phyloP scores from a whole-genome alignment of 148 eudicot genomes.

The Selenicereus undatus region DNA sequence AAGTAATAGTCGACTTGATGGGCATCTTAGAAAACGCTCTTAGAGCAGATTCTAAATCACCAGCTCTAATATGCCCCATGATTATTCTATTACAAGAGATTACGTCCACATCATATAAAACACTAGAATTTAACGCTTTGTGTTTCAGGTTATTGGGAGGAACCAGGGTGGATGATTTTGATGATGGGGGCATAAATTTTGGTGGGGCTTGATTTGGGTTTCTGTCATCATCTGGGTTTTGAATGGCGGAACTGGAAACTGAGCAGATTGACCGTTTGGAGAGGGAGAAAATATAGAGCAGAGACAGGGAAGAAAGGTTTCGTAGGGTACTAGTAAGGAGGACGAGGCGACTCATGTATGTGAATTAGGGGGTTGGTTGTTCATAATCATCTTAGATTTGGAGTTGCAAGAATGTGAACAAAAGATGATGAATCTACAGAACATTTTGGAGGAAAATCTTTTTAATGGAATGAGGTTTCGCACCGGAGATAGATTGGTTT shows the following conservation, averaged over 20 bases:
- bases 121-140: not conserved
- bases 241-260: not conserved
- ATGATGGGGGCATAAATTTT: not conserved
- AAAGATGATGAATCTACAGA: too few relatives aligned
- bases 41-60: conserved; percentile 60
- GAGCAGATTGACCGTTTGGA: not conserved
- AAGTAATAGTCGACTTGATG: conserved; percentile 43
- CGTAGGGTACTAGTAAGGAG: not conserved
- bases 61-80: conserved; percentile 36
- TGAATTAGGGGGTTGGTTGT: not conserved
- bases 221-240: conserved; percentile 10
- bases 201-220: not conserved
- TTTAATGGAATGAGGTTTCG: too few relatives aligned
- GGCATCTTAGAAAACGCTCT: conserved; percentile 47
- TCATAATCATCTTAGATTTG: too few relatives aligned
- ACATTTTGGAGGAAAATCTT: too few relatives aligned
- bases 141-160: conserved; percentile 6
- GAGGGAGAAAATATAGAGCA: not conserved
- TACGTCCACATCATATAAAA: conserved; percentile 8
- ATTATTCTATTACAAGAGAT: conserved; percentile 54
- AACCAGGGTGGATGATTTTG: not conserved
- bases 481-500: too few relatives aligned
- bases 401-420: too few relatives aligned
- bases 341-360: conserved; percentile 9
- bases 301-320: not conserved